These are phyloP conservation scores for Ogataea populi-albae DNA, from an alignment of 805 yeast genomes.

Conservation along the genomic window DNA sequence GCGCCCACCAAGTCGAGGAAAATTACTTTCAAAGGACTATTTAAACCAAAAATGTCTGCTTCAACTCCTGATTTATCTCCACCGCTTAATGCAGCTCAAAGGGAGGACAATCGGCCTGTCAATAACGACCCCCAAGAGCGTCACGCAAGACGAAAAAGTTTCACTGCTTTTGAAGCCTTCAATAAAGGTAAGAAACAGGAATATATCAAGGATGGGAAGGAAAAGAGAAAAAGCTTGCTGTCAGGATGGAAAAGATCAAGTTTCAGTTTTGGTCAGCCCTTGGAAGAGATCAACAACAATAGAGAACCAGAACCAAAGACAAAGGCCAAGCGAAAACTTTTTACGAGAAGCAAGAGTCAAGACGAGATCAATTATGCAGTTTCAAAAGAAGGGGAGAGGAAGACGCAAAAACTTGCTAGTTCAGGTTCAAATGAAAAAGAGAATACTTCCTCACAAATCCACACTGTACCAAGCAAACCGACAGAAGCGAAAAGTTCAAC, in stretches of 20 bases:
- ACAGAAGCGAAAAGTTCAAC: no score
- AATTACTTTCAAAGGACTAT: conserved; percentile 29
- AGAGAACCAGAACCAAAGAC: conserved; percentile 3
- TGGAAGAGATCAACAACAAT: conserved; percentile 7
- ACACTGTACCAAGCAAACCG: no score
- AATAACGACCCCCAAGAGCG: not conserved
- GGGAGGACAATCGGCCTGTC: not conserved
- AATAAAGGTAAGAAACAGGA: conserved; percentile 9
- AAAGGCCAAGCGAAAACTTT: conserved; percentile 11
- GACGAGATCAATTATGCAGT: no score
- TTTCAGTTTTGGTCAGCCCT: conserved; percentile 15
- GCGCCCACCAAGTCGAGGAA: conserved; percentile 12
- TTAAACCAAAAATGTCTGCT: conserved; percentile 12
- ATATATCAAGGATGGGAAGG: conserved; percentile 20
- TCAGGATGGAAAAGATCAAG: conserved; percentile 33
- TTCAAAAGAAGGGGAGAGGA: no score
- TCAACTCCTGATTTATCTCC: not conserved
- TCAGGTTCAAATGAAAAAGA: no score
- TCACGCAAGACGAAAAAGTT: conserved; percentile 20
- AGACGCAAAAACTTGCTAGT: no score
- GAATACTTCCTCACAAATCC: no score
- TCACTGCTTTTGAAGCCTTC: conserved; percentile 12
- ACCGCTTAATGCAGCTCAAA: no score
- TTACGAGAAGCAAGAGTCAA: conserved; percentile 16
- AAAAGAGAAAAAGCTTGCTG: conserved; percentile 29